These are phyloP conservation scores for Leccinum holopus DNA, from an alignment of 1,284 basidiomycete genomes.

Conservation along the genomic window DNA sequence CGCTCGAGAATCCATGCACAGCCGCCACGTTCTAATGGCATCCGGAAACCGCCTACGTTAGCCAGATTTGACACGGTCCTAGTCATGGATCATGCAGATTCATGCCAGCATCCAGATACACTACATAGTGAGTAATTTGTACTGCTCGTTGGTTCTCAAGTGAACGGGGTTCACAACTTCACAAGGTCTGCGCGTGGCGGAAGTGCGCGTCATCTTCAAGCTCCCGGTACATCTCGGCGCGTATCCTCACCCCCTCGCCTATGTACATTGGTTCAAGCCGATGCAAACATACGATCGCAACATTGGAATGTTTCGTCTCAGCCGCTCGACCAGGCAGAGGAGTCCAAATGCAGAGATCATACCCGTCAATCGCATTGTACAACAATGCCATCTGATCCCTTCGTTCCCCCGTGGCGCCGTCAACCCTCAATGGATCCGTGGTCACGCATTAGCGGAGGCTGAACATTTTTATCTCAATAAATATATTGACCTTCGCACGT, in stretches of 20 bases:
- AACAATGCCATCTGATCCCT: neutral
- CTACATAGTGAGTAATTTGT: neutral
- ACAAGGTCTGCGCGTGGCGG: neutral
- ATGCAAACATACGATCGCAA: neutral
- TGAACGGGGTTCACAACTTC: neutral
- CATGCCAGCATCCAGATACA: neutral
- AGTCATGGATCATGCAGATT: neutral
- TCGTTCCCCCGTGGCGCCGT: neutral
- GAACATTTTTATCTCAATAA: neutral
- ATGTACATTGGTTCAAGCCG: neutral
- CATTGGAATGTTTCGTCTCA: neutral
- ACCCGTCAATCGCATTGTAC: neutral
- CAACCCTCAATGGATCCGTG: neutral
- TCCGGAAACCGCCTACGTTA: neutral
- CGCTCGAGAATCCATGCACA: neutral
- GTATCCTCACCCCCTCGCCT: neutral
- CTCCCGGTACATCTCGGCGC: neutral
- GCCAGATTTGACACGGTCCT: neutral
- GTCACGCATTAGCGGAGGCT: neutral
- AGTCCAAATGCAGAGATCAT: neutral
- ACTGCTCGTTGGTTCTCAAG: neutral
- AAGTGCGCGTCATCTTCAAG: neutral
- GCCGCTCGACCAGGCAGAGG: neutral
- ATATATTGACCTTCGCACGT: neutral
- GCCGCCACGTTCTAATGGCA: neutral